Conservation (phyloP, 2,329 filamentous ascomycete species). For the Tolypocladium album region DNA sequence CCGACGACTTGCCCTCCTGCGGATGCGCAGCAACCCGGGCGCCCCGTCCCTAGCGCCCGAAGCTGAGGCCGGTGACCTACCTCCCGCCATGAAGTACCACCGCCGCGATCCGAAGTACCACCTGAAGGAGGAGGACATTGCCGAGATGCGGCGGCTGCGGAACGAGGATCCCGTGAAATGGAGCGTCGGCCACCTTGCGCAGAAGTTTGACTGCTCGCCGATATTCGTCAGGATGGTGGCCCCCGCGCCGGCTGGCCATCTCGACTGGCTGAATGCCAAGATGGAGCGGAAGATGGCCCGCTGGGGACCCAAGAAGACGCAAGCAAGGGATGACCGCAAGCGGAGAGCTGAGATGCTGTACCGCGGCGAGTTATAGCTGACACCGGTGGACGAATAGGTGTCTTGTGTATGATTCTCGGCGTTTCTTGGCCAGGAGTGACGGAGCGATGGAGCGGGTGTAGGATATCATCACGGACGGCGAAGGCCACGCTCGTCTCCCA, state of each 20-base stretch:
- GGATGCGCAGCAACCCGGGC: slow-evolving; percentile 25
- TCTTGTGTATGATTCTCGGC: background rate
- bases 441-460: background rate
- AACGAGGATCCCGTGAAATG: slow-evolving; percentile 41
- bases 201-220: slow-evolving; percentile 43
- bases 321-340: slow-evolving; percentile 43
- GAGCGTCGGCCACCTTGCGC: slow-evolving; percentile 42
- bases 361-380: slow-evolving; percentile 35
- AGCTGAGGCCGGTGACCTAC: slow-evolving; percentile 14
- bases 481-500: background rate
- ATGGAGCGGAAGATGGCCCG: slow-evolving; percentile 37
- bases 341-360: slow-evolving; percentile 43
- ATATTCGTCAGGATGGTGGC: slow-evolving; percentile 50
- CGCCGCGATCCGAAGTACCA: slow-evolving; percentile 34
- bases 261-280: slow-evolving; percentile 30
- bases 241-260: slow-evolving; percentile 36
- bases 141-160: slow-evolving; percentile 48
- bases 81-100: slow-evolving; percentile 23
- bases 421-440: background rate
- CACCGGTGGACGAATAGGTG: background rate
- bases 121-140: slow-evolving; percentile 43
- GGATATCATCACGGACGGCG: background rate
- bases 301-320: slow-evolving; percentile 45
- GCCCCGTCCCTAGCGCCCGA: slow-evolving; percentile 10
- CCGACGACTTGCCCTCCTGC: slow-evolving; percentile 37